Conservation (phyloP, 768 basidiomycete genomes). For the Pulveroboletus sp. region DNA sequence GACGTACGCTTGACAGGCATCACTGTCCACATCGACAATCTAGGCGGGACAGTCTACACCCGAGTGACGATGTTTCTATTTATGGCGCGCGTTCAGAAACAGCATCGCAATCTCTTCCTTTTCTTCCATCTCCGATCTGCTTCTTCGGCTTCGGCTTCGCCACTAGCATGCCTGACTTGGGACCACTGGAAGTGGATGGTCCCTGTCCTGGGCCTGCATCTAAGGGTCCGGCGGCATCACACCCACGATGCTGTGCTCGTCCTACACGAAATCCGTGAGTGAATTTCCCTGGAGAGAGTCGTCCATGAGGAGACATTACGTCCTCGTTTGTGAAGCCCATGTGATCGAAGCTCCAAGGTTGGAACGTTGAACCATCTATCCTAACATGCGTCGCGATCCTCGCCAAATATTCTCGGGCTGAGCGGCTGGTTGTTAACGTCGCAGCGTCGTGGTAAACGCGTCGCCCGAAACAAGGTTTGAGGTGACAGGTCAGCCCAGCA, state of each 20-base stretch:
- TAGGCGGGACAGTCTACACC: background rate
- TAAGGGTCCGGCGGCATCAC: conserved; percentile 7
- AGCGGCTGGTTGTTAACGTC: conserved; percentile 1
- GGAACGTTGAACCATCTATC: conserved; percentile 3
- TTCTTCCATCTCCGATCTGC: conserved; percentile 24
- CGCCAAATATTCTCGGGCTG: conserved; percentile 3
- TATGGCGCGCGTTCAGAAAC: conserved; percentile 7
- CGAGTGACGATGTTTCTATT: conserved; percentile 15
- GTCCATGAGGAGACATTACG: conserved; percentile 6
- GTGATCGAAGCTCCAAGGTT: conserved; percentile 10
- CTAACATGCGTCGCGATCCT: conserved; percentile 10
- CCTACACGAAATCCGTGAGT: background rate
- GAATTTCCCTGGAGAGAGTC: background rate
- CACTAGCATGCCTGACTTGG: conserved; percentile 13
- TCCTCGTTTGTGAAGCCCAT: conserved; percentile 5
- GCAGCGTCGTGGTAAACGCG: conserved; percentile 6
- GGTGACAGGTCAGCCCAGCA: conserved; percentile 8
- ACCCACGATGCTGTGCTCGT: background rate
- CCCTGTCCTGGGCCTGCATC: background rate
- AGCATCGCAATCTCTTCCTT: conserved; percentile 10
- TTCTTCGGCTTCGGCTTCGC: conserved; percentile 20
- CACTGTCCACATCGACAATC: background rate
- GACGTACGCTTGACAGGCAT: conserved; percentile 2
- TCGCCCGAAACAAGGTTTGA: background rate
- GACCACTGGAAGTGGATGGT: conserved; percentile 11